Evolutionary conservation across 306 rosid species (phyloP).

Genomic region (Sicyos baderoa): DNA sequence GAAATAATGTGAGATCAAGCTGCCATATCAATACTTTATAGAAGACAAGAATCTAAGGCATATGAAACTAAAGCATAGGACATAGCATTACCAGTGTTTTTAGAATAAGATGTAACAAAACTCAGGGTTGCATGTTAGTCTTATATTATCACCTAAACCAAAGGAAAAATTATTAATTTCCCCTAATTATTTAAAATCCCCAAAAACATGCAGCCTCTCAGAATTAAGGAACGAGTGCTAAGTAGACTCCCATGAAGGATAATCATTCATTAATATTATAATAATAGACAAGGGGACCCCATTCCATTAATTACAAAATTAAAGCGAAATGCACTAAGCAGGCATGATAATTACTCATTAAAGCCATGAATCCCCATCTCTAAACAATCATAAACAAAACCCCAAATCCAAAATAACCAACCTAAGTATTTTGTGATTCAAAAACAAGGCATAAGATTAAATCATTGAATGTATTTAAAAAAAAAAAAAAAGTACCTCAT

Average conservation of each 20-base stretch:
- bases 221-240: neutral
- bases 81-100: neutral
- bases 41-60: neutral
- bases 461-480: too few species aligned
- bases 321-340: slow-evolving; percentile 2
- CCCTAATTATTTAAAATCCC: neutral
- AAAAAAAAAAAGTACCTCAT: neutral
- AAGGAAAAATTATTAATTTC: neutral
- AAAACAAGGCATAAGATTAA: too few species aligned
- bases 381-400: neutral
- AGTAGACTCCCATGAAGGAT: neutral
- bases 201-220: neutral
- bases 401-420: neutral
- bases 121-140: neutral
- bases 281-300: neutral
- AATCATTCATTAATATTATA: neutral
- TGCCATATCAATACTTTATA: slow-evolving; percentile 31
- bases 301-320: neutral
- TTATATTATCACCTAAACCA: too few species aligned
- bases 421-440: too few species aligned
- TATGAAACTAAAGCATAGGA: slow-evolving; percentile 21
- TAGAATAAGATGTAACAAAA: neutral
- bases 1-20: slow-evolving; percentile 29
- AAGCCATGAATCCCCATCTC: neutral
- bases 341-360: neutral